Percentiles rank a stretch among this genome's conserved stretches.
Conservation (phyloP, 2,329 filamentous ascomycete genomes). For the Pezicula neosporulosa region DNA sequence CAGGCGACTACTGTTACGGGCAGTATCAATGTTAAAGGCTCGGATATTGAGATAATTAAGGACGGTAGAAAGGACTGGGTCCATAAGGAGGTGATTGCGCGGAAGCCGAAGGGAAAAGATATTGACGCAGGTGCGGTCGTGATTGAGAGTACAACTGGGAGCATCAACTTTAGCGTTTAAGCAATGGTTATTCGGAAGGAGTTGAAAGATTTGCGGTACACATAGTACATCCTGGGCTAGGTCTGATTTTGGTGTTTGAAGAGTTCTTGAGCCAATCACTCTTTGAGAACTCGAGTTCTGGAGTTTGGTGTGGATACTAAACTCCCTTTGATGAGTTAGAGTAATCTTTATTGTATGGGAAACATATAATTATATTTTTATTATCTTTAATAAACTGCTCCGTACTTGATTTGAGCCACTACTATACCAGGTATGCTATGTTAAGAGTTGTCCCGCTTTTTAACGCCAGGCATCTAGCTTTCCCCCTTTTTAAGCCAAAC, state of each 20-base stretch:
- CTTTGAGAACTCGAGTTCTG: no score
- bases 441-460: no score
- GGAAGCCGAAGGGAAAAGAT: slow-evolving; percentile 18
- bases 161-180: slow-evolving; percentile 13
- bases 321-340: no score
- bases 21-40: slow-evolving; percentile 15
- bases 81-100: slow-evolving; percentile 14
- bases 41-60: slow-evolving; percentile 17
- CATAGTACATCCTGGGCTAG: not conserved
- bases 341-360: no score
- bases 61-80: slow-evolving; percentile 16
- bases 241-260: not conserved
- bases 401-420: no score
- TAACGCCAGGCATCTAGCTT: no score
- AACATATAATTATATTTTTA: no score
- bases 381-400: no score
- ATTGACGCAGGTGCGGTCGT: slow-evolving; percentile 16
- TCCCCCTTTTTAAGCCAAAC: no score
- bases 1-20: slow-evolving; percentile 19
- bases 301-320: no score
- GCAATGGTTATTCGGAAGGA: not conserved
- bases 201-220: not conserved
- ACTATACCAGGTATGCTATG: no score
- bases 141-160: slow-evolving; percentile 19
- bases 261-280: no score